Evolutionary conservation across 2,329 filamentous ascomycete genomes (phyloP), one percentile per base, ranked within the genome.

Genomic region (Diaporthe sp.): DNA sequence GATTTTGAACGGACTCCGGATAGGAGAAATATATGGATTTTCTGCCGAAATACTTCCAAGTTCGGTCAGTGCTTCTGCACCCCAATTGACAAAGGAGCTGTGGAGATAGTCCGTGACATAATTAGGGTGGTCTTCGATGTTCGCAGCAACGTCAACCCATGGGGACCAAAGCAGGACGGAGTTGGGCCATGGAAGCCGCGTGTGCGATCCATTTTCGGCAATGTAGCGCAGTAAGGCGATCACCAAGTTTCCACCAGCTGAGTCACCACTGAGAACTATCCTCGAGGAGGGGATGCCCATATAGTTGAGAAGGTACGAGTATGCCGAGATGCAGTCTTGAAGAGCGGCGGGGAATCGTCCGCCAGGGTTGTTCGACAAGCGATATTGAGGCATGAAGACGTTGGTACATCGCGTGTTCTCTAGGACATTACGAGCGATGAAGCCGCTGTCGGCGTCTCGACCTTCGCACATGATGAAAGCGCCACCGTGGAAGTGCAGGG

Each of bases 401-500:
- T 32, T 13, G 30, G 56, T n/a, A n/a, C n/a, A 59, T 10, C 27
- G 15, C 9, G 39, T 22, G 17, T 32, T 27, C 7, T 39, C 27
- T 7, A 32, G 32, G 27, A 59, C 27, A 27, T 35, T 35, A 27
- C n/a, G 56, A 13, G 56, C 30, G 56, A 35, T 32, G 30, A 59
- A 59, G 30, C 27, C n/a, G 32, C 27, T 32, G 30, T 59, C 56
- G 27, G 56, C n/a, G n/a, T n/a, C n/a, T 17, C 56, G 56, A 15
- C 32, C 56, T 19, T 59, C 56, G 56, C 56, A n/a, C 56, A 37
- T 59, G 56, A 59, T 32, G 35, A 35, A 59, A 9, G 27, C 56
- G 9, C 56, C 56, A 17, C 27, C 27, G 86, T 70, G 86, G 78
- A 80, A 6, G 79, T 80, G 27, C 84, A 79, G 32, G 78, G 79